phyloP scores from a whole-genome alignment of 2,329 filamentous ascomycete genomes.

The Ophiostoma montium region DNA sequence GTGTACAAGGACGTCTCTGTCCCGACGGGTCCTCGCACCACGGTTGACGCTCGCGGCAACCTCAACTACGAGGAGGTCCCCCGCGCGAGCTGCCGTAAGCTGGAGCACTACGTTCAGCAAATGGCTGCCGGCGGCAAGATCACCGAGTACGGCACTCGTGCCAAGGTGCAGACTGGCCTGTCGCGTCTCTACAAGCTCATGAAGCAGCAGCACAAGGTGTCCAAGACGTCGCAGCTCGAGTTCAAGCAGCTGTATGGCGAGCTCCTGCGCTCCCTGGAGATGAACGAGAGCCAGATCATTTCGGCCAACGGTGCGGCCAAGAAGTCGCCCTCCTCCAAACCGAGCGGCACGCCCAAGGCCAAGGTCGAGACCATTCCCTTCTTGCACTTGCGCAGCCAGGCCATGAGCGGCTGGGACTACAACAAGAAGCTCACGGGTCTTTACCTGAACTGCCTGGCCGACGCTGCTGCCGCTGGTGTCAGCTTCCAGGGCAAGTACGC shows the following conservation, averaged over 20 bases:
- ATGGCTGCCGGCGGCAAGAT: slow-evolving; percentile 99
- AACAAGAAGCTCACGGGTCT: slow-evolving; percentile 94
- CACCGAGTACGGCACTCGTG: slow-evolving; percentile 94
- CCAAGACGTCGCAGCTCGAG: slow-evolving; percentile 88
- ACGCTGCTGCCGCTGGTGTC: slow-evolving; percentile 74
- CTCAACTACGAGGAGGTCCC: slow-evolving; percentile 83
- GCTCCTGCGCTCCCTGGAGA: slow-evolving; percentile 81
- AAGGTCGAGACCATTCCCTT: slow-evolving; percentile 97
- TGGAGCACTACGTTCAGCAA: slow-evolving; percentile 95
- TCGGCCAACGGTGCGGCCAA: slow-evolving; percentile 38
- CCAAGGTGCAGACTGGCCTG: slow-evolving; percentile 94
- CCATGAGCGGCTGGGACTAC: slow-evolving; percentile 93
- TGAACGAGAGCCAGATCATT: slow-evolving; percentile 97
- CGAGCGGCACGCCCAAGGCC: slow-evolving; percentile 52
- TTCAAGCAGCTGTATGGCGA: slow-evolving; percentile 93
- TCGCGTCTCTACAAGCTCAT: slow-evolving; percentile 96
- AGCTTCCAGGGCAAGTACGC: slow-evolving; percentile 92
- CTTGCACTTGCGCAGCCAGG: slow-evolving; percentile 89
- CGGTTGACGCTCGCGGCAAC: slow-evolving; percentile 83
- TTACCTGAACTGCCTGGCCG: slow-evolving; percentile 84
- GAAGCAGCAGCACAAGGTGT: slow-evolving; percentile 94
- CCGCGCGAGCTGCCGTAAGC: slow-evolving; percentile 78
- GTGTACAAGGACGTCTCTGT: slow-evolving; percentile 93
- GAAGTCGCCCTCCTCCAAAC: slow-evolving; percentile 33
- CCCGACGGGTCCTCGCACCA: slow-evolving; percentile 83